A percentile compares a stretch with the other conserved stretches of the same genome.
phyloP scores from a whole-genome alignment of 1,284 basidiomycete genomes.

The Ganoderma meredithae region DNA sequence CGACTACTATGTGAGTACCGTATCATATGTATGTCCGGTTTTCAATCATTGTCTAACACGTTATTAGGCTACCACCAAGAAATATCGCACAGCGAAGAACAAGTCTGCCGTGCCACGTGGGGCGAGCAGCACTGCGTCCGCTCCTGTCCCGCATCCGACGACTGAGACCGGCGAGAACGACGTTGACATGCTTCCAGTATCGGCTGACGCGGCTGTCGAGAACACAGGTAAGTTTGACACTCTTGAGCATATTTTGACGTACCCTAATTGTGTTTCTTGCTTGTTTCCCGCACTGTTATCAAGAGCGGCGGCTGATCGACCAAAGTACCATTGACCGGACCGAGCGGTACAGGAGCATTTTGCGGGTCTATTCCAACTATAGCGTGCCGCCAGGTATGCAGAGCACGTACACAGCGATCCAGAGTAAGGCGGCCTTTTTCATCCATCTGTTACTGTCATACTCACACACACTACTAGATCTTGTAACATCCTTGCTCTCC shows the following conservation, averaged over 20 bases:
- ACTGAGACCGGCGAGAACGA: background rate
- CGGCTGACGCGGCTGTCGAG: background rate
- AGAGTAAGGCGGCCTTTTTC: background rate
- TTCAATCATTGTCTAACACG: background rate
- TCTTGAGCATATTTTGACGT: background rate
- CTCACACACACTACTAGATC: background rate
- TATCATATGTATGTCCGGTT: background rate
- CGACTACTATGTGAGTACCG: background rate
- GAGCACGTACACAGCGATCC: background rate
- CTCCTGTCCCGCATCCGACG: background rate
- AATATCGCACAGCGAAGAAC: background rate
- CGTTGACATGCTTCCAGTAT: slow-evolving; percentile 2
- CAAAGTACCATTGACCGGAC: slow-evolving; percentile 1
- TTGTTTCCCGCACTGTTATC: background rate
- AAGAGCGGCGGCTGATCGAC: background rate
- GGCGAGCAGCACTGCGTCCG: too few species aligned
- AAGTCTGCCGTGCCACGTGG: too few species aligned
- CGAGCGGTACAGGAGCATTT: background rate
- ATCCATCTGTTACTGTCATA: background rate
- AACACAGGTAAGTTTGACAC: background rate
- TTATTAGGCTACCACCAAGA: background rate
- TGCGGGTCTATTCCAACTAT: background rate
- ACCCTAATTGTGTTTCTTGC: background rate
- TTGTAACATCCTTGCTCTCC: background rate
- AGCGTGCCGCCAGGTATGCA: slow-evolving; percentile 13